Evolutionary conservation across 768 basidiomycete species (phyloP).

Genomic region (Krasilnikovozyma curviuscula): DNA sequence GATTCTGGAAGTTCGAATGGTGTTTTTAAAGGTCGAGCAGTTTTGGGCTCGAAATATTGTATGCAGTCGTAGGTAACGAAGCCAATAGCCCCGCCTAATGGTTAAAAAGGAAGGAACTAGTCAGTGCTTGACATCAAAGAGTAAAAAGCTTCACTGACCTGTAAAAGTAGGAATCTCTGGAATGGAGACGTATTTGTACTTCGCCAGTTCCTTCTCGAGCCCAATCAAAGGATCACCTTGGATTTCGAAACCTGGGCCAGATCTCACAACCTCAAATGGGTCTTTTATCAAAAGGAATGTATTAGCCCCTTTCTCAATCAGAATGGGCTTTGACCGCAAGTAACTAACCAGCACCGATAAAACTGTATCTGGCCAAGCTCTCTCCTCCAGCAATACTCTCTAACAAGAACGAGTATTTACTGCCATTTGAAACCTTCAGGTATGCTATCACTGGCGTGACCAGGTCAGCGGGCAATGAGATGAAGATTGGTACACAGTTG

Average conservation of each 20-base stretch:
- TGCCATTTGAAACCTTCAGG: constrained; percentile 57
- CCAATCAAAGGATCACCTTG: constrained; percentile 69
- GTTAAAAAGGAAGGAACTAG: not conserved
- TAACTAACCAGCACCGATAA: constrained; percentile 73
- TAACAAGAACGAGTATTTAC: constrained; percentile 76
- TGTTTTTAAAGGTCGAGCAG: constrained; percentile 49
- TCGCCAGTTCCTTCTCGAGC: constrained; percentile 65
- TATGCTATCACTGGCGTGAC: constrained; percentile 95
- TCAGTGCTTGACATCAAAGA: not conserved
- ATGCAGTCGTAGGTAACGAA: constrained; percentile 95
- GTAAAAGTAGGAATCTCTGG: constrained; percentile 87
- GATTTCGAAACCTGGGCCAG: constrained; percentile 62
- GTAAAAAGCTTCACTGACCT: constrained; percentile 21
- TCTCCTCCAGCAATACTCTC: constrained; percentile 85
- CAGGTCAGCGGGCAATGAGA: constrained; percentile 84
- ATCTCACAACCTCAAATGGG: constrained; percentile 77
- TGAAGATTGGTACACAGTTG: constrained; percentile 81
- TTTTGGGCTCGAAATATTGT: constrained; percentile 90
- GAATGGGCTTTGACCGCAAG: not conserved
- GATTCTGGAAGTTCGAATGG: constrained; percentile 78
- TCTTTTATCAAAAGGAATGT: constrained; percentile 33
- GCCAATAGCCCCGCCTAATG: constrained; percentile 78
- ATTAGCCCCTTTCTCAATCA: not conserved
- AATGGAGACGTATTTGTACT: constrained; percentile 76
- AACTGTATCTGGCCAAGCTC: constrained; percentile 80